Base-by-base conservation (phyloP, 345 rosid genomes). In the Brassica carinata region DNA sequence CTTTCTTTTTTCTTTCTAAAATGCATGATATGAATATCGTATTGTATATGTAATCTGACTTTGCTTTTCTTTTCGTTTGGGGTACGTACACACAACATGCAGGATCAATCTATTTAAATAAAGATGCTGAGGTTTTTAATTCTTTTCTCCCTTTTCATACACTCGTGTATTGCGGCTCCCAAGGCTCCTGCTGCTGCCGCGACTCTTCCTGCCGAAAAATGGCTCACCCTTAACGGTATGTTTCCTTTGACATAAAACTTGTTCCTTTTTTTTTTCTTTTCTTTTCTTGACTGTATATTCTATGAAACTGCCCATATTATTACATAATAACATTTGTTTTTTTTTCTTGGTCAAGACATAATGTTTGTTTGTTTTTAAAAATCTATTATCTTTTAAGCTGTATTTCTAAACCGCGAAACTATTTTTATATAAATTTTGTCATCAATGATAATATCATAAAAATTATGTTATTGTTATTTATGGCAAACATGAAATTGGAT, bases 141-240 rank as follows among this genome's bases (percentile, higher is more conserved):
- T 53, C 19, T 53, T 53, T 53, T 53, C 58, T 53, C 58, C 58
- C 58, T 53, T 53, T 53, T n/a, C 58, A n/a, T 53, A 53, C 58
- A 53, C 58, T 53, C 58, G n/a, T 53, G 58, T 53, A 18, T 53
- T 53, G 58, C 58, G 19, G 58, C 58, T 53, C 58, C 58, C 19
- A 53, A 53, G 58, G 19, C 58, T 53, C 58, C 58, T 53, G 58
- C 58, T 53, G 58, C 58, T 53, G 58, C 58, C 17, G 58, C 58
- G 8, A 8, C 58, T 53, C 8, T 1, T 53, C 58, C 58, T 53
- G 18, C 58, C 58, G 15, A 53, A n/a, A 53, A 53, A 53, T 53
- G 58, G 58, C 58, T 53, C 58, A 53, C 58, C 58, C 58, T 53
- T 53, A 53, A 53, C 58, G 58, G 58, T 53, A 53, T 53, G 58